Evolutionary conservation across 1,139 yeast species (phyloP).

Genomic region (Entelexis paramagnoliae): DNA sequence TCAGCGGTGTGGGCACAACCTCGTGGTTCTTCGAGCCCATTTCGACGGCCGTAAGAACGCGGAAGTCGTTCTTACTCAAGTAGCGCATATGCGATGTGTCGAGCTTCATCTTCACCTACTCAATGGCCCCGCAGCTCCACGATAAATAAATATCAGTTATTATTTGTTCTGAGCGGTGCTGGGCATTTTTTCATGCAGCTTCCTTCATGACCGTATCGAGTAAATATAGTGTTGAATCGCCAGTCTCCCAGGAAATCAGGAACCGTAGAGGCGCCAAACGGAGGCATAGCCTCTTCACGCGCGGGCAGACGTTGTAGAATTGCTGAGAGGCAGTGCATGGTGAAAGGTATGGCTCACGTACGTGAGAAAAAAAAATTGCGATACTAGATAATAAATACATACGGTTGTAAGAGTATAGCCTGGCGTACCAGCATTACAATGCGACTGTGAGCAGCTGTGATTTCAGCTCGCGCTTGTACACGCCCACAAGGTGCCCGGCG

Average conservation of each 20-base stretch:
- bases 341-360: too few species aligned
- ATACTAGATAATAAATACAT: neutral
- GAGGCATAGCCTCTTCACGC: too few species aligned
- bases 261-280: too few species aligned
- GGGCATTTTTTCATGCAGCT: neutral
- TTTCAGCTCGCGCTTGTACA: conserved; percentile 60
- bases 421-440: neutral
- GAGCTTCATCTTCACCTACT: conserved; percentile 51
- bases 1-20: conserved; percentile 80
- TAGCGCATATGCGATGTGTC: conserved; percentile 92
- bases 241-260: too few species aligned
- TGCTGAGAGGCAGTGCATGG: too few species aligned
- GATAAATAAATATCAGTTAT: neutral
- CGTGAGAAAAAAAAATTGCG: too few species aligned
- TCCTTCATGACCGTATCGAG: too few species aligned
- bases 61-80: conserved; percentile 78
- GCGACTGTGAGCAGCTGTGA: conserved; percentile 48
- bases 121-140: neutral
- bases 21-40: conserved; percentile 88
- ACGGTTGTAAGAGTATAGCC: too few species aligned
- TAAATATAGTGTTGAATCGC: too few species aligned
- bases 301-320: too few species aligned
- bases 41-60: conserved; percentile 75
- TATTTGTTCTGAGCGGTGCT: neutral
- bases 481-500: conserved; percentile 87